phyloP scores from a whole-genome alignment of 2,329 filamentous ascomycete genomes.

The Neophaeococcomyces aloes region DNA sequence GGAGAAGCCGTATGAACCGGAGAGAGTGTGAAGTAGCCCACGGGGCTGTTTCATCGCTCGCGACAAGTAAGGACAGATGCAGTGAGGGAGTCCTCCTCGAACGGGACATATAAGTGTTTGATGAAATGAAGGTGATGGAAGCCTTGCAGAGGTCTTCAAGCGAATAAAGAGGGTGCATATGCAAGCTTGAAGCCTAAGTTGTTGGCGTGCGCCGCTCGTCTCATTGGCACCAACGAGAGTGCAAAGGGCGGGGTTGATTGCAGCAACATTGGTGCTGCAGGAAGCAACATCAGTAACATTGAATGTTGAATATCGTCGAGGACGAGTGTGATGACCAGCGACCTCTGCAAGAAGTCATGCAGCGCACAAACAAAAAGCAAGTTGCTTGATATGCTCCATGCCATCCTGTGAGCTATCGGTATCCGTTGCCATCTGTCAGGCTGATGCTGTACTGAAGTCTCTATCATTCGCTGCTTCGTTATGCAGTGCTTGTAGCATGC shows the following conservation, averaged over 20 bases:
- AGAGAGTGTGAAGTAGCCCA: constrained; percentile 7
- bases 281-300: no score
- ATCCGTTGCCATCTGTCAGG: neutral
- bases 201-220: no score
- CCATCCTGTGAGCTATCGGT: neutral
- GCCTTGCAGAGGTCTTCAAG: constrained; percentile 4
- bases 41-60: constrained; percentile 8
- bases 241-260: no score
- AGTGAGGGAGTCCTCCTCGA: constrained; percentile 6
- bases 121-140: neutral
- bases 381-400: neutral
- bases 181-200: neutral
- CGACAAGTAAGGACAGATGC: constrained; percentile 9
- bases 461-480: constrained; percentile 1
- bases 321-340: neutral
- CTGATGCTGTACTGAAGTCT: neutral
- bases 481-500: neutral
- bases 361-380: neutral
- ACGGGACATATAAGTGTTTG: constrained; percentile 10
- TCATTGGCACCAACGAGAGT: no score
- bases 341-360: neutral
- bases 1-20: constrained; percentile 6
- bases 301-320: no score
- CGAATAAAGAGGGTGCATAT: constrained; percentile 8
- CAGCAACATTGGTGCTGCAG: no score